Base-by-base conservation (phyloP, 768 basidiomycete species). In the Rubroboletus pulcherrimus region DNA sequence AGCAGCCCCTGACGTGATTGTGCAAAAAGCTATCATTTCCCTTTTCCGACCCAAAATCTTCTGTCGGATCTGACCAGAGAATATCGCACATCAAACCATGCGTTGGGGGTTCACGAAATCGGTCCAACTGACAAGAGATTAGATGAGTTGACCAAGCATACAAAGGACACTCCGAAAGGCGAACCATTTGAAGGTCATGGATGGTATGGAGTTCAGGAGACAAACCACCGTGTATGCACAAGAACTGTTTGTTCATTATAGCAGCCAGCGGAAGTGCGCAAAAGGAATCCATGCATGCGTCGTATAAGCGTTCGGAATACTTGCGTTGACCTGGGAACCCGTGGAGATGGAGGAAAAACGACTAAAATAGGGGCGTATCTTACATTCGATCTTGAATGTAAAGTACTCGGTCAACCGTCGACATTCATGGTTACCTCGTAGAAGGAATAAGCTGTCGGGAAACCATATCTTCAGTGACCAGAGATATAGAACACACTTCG, bases 181-280 rank as follows among this genome's bases (percentile, higher is more conserved):
- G 56, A 50, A 86, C 86, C 49, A 66, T 68, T 48, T 85, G 77
- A 24, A 89, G 75, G 63, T 89, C 86, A 55, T 87, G 84, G 17
- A 87, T 69, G 0, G 86, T 87, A 44, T 83, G 74, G 7, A 89
- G 69, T 65, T 88, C 86, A 0, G 86, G 86, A 0, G 82, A 84
- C n/a, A 88, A 71, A 17, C 86, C 86, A 34, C 86, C 86, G 49
- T 89, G 86, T 49, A 88, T 86, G 67, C 86, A 89, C 57, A 89
- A 73, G 72, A 89, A 89, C 65, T 89, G 86, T 66, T 87, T 87
- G 75, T 88, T 88, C 87, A 89, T 88, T 65, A 89, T 77, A 29
- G 86, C 87, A 2, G 86, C 87, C 5, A 89, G 74, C 1, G 86
- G 86, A 4, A 89, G 77, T 6, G 82, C 78, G 64, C 86, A 88